Base-by-base conservation (phyloP, 2,329 filamentous ascomycete species). In the Furcasterigmium furcatum region DNA sequence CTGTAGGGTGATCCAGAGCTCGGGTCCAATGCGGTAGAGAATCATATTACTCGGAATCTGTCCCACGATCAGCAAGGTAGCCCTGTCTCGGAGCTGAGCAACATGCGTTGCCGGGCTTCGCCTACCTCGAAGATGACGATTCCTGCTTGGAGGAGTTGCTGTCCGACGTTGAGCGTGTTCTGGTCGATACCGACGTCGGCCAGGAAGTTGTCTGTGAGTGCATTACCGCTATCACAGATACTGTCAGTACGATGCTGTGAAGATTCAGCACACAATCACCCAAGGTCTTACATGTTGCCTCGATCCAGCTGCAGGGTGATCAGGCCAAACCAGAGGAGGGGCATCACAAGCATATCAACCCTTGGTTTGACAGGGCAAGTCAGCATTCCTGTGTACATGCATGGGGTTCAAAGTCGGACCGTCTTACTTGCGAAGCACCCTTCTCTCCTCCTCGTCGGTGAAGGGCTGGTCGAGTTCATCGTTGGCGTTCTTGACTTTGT, bases 121-220 rank as follows among this genome's bases (percentile, higher is more conserved):
- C 48, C 32, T 30, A 59, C 58, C 46, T 74, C 66, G 12, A 64
- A 58, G 4, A 74, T 54, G 4, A 76, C 70, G 32, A 76, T 74
- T 4, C 71, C 72, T 2, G 73, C 62, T 0, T 72, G 76, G 1
- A 78, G 61, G 47, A 79, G 61, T 47, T 76, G 72, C 20, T 74
- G 68, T 4, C 75, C 75, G 25, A 76, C 58, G 39, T 79, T 79
- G 57, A 77, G 70, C 49, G 77, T 68, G 48, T 77, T 69, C 5
- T 74, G 73, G 4, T 65, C 67, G 48, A 79, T 68, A 14, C 65
- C 58, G 16, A 79, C 65, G 51, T 79, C 75, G 18, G 66, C 54
- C 34, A 75, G 69, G 52, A 80, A 74, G 14, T 32, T 36, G 21
- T 48, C 46, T 10, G 48, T 48, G 25, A 48, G 43, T 4, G 48